A percentile compares a stretch with the other conserved stretches of the same genome.
Evolutionary conservation across 345 rosid genomes (phyloP).

Genomic region (Melastoma malabathricum): DNA sequence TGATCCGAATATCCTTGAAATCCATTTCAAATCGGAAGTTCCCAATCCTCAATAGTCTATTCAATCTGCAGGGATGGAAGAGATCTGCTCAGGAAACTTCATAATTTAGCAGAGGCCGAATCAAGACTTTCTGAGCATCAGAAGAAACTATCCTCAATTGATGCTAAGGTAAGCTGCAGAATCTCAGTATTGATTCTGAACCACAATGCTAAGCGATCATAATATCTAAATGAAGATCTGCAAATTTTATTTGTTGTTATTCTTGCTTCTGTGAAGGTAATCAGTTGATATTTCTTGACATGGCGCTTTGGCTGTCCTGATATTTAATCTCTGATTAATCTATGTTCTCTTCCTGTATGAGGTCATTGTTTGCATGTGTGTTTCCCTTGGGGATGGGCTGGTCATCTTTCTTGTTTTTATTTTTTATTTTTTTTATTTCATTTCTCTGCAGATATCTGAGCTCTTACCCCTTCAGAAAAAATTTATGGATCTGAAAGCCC

Average conservation of each 20-base stretch:
- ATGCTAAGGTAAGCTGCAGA: constrained; percentile 43
- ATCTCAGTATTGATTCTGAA: no score
- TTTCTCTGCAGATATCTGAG: constrained; percentile 58
- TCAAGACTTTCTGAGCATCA: constrained; percentile 52
- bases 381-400: neutral
- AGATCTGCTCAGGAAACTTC: constrained; percentile 69
- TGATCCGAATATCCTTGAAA: neutral
- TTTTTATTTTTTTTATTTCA: constrained; percentile 4
- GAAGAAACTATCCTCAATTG: constrained; percentile 56
- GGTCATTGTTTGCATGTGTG: no score
- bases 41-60: neutral
- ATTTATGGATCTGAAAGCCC: constrained; percentile 49
- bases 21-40: neutral
- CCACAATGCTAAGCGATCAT: no score
- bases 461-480: constrained; percentile 75
- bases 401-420: neutral
- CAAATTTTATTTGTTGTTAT: no score
- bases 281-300: no score
- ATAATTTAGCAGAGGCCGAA: constrained; percentile 73
- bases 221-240: no score
- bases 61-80: constrained; percentile 61
- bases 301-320: no score
- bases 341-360: no score
- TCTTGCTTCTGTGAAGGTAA: no score
- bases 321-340: no score